Evolutionary conservation across 805 yeast genomes (phyloP).

Genomic region (Starmerella roubikii): DNA sequence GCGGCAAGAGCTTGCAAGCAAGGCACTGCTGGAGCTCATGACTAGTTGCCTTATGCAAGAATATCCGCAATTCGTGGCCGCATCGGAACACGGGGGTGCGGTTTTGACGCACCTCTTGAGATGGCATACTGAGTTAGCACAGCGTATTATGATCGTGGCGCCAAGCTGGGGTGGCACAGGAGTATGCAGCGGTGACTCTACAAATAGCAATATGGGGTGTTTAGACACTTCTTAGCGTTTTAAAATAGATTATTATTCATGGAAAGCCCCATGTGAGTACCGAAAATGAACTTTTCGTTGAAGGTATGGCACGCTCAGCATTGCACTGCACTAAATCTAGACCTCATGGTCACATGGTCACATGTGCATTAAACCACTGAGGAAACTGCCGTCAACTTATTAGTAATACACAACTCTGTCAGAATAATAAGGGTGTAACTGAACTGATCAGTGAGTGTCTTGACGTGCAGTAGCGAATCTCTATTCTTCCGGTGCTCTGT

Average conservation of each 20-base stretch:
- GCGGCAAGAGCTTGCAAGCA: constrained; percentile 2
- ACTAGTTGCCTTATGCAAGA: constrained; percentile 6
- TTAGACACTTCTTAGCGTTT: neutral
- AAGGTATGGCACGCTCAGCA: too few species aligned
- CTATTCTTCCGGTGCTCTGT: too few species aligned
- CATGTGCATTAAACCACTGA: too few species aligned
- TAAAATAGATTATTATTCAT: neutral
- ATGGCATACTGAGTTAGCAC: constrained; percentile 9
- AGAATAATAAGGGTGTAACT: too few species aligned
- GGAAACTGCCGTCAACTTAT: too few species aligned
- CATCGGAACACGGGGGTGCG: constrained; percentile 8
- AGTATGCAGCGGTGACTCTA: neutral
- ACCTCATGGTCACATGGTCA: too few species aligned
- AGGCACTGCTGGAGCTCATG: constrained; percentile 3
- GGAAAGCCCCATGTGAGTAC: too few species aligned
- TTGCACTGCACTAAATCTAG: too few species aligned
- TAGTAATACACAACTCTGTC: too few species aligned
- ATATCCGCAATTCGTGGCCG: neutral
- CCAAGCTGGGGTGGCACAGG: constrained; percentile 4
- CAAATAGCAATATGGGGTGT: neutral
- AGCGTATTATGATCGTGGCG: constrained; percentile 4
- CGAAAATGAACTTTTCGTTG: too few species aligned
- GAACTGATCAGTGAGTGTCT: too few species aligned
- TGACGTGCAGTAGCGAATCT: too few species aligned
- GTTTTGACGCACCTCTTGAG: constrained; percentile 9